These are phyloP conservation scores for Dioscorea alata DNA, from an alignment of 106 monocot species.

Conservation along the genomic window DNA sequence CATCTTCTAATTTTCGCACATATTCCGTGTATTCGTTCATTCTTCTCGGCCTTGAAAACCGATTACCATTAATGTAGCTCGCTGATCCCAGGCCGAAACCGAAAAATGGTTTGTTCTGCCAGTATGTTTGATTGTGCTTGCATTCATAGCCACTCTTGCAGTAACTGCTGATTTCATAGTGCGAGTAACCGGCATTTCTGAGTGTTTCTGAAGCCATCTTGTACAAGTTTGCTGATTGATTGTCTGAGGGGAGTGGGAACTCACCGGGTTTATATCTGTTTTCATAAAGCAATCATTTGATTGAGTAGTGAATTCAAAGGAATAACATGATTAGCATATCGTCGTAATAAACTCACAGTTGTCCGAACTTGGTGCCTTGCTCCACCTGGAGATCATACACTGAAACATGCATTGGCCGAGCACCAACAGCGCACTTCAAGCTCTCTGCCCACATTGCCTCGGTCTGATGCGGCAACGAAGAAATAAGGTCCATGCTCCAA, in stretches of 20 bases:
- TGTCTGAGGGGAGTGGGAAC: slow-evolving; percentile 76
- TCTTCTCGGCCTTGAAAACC: slow-evolving; percentile 78
- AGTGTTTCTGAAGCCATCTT: slow-evolving; percentile 67
- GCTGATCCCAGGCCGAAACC: slow-evolving; percentile 86
- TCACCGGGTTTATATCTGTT: slow-evolving; percentile 74
- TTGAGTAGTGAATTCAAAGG: background rate
- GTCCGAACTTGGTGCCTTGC: slow-evolving; percentile 91
- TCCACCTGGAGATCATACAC: slow-evolving; percentile 98
- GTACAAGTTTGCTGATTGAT: slow-evolving; percentile 69
- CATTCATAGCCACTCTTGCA: slow-evolving; percentile 59
- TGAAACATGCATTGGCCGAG: slow-evolving; percentile 63
- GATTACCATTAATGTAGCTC: slow-evolving; percentile 53
- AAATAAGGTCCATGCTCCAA: slow-evolving; percentile 97
- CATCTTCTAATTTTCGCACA: slow-evolving; percentile 51
- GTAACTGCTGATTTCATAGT: slow-evolving; percentile 99
- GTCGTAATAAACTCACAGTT: slow-evolving; percentile 43
- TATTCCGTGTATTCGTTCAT: slow-evolving; percentile 63
- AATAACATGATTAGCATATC: background rate
- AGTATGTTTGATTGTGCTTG: slow-evolving; percentile 84
- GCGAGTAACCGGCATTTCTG: slow-evolving; percentile 45
- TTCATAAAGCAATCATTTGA: background rate
- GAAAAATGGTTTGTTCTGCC: slow-evolving; percentile 67
- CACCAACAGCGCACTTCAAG: slow-evolving; percentile 43
- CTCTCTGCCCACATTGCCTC: slow-evolving; percentile 83
- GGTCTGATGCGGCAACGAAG: slow-evolving; percentile 73